These are phyloP conservation scores for Fraxinus ornus DNA, from an alignment of 305 asterid genomes.

Conservation along the genomic window DNA sequence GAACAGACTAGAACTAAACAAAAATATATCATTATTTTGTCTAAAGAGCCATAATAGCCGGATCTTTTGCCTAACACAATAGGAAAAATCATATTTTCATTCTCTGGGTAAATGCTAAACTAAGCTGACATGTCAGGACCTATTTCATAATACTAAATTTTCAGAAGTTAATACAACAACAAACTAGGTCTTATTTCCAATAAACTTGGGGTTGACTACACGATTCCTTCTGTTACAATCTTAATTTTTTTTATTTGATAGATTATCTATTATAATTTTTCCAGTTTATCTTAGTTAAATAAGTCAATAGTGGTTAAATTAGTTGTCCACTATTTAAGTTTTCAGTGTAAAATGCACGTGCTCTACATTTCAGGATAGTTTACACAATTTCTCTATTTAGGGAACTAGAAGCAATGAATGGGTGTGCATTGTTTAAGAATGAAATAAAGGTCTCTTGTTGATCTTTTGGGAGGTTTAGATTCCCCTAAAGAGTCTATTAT, in stretches of 20 bases:
- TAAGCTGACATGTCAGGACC: background rate
- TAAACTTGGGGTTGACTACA: background rate
- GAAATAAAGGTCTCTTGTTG: background rate
- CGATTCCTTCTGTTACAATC: background rate
- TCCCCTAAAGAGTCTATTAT: background rate
- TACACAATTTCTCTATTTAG: background rate
- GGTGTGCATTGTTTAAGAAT: background rate
- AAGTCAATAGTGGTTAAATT: background rate
- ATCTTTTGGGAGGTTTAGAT: background rate
- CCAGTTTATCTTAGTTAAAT: background rate
- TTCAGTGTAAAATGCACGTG: background rate
- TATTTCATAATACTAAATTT: background rate
- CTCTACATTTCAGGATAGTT: background rate
- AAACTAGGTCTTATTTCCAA: background rate
- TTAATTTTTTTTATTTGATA: background rate
- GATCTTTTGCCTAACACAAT: background rate
- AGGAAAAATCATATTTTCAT: background rate
- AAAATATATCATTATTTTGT: background rate
- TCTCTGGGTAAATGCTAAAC: background rate
- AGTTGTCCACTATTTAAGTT: background rate
- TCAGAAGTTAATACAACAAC: background rate
- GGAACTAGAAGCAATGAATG: background rate
- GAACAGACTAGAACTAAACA: background rate
- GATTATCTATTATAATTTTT: background rate
- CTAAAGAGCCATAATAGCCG: background rate